Conservation (phyloP, 1,284 basidiomycete genomes). For the Puccinia triticina region DNA sequence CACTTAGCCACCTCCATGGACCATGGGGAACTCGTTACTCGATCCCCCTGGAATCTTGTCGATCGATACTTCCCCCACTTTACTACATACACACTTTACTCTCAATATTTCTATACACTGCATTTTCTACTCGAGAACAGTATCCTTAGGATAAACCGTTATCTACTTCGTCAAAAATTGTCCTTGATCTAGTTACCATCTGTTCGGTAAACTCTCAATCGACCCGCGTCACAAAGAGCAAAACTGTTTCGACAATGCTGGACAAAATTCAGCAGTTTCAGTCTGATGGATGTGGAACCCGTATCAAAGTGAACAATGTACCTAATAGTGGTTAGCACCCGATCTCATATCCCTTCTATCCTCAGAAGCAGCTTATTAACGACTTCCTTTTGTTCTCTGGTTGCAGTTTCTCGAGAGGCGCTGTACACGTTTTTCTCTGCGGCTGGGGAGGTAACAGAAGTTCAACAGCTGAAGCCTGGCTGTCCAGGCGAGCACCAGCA, state of each 20-base stretch:
- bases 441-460: constrained; percentile 11
- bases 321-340: constrained; percentile 10
- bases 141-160: background rate
- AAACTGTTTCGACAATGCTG: constrained; percentile 36
- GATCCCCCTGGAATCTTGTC: too few relatives aligned
- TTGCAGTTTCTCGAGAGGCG: constrained; percentile 8
- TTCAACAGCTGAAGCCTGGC: background rate
- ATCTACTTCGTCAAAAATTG: background rate
- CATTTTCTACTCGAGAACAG: constrained; percentile 7
- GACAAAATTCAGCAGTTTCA: constrained; percentile 38
- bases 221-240: background rate
- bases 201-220: background rate
- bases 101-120: background rate
- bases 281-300: constrained; percentile 18
- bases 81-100: background rate
- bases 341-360: background rate
- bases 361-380: background rate
- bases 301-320: constrained; percentile 29
- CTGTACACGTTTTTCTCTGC: constrained; percentile 31
- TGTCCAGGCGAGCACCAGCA: constrained; percentile 16
- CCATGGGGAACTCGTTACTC: too few relatives aligned
- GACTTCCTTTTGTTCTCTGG: background rate
- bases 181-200: background rate
- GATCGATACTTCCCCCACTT: background rate
- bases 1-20: too few relatives aligned